Conservation (phyloP, 192 early-diverging fungal species). For the Podila epicladia region DNA sequence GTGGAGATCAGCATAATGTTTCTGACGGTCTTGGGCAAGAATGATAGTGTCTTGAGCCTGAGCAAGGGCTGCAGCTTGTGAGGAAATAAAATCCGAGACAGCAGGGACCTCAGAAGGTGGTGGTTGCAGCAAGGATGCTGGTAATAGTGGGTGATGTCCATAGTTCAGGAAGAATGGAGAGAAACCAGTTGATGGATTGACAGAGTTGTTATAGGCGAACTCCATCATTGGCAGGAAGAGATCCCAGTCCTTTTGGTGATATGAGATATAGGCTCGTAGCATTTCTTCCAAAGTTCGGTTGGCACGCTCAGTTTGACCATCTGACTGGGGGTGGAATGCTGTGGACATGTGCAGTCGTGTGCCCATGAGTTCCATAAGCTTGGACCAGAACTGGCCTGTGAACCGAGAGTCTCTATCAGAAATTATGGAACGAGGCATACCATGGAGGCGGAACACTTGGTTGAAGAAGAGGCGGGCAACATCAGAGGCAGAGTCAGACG, state of each 20-base stretch:
- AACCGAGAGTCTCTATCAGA: conserved; percentile 61
- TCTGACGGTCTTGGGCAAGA: not conserved
- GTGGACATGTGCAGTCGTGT: conserved; percentile 51
- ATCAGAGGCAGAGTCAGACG: conserved; percentile 10
- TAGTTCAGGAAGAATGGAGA: conserved; percentile 34
- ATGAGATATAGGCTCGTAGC: conserved; percentile 4
- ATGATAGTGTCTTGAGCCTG: not conserved
- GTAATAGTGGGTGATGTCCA: not conserved
- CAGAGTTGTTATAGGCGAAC: conserved; percentile 66
- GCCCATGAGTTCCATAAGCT: conserved; percentile 18
- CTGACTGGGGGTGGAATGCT: conserved; percentile 48
- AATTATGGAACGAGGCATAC: conserved; percentile 55
- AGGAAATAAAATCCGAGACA: not conserved
- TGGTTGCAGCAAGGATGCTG: not conserved
- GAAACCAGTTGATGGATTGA: conserved; percentile 27
- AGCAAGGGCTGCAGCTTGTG: not conserved
- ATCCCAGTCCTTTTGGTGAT: conserved; percentile 55
- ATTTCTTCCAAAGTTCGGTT: conserved; percentile 24
- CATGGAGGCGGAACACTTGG: conserved; percentile 39
- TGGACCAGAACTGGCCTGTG: conserved; percentile 53
- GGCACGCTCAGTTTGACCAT: conserved; percentile 40
- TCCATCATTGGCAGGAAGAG: conserved; percentile 48
- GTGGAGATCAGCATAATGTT: not conserved
- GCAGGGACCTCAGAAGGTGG: conserved; percentile 4
- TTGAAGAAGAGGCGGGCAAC: conserved; percentile 15